Conservation (phyloP, 176 grass and related monocot genomes). For the Oryza coarctata region DNA sequence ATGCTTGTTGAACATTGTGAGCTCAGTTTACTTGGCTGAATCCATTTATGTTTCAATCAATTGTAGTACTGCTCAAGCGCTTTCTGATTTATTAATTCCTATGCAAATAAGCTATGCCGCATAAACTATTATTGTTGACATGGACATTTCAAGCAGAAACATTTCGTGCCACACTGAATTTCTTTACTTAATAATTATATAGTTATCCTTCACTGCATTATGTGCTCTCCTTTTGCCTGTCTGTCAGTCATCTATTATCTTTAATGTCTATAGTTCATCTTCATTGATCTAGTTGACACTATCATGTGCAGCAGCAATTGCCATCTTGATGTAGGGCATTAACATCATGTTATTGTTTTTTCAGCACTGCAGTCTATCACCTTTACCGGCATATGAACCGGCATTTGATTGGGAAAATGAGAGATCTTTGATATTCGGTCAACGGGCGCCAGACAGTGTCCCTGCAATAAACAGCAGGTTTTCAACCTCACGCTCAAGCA, state of each 20-base stretch:
- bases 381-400: slow-evolving; percentile 89
- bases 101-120: not conserved
- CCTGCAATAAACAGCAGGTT: slow-evolving; percentile 80
- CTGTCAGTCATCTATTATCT: not conserved
- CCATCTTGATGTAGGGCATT: slow-evolving; percentile 26
- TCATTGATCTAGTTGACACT: slow-evolving; percentile 10
- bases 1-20: not conserved
- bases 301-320: slow-evolving; percentile 5
- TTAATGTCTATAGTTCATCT: not conserved
- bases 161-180: slow-evolving; percentile 2
- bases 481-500: slow-evolving; percentile 36
- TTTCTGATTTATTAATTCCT: slow-evolving; percentile 12
- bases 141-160: slow-evolving; percentile 25
- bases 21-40: not conserved
- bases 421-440: slow-evolving; percentile 94
- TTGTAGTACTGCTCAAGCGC: not conserved
- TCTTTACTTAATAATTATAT: not conserved
- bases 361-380: slow-evolving; percentile 83
- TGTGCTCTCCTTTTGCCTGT: not conserved
- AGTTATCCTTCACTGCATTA: not conserved
- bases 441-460: slow-evolving; percentile 77
- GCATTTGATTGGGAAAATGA: slow-evolving; percentile 99
- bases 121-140: not conserved
- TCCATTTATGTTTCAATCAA: not conserved
- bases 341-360: slow-evolving; percentile 38